phyloP scores from a whole-genome alignment of 2,329 filamentous ascomycete genomes.

The Colletotrichum gigasporum region DNA sequence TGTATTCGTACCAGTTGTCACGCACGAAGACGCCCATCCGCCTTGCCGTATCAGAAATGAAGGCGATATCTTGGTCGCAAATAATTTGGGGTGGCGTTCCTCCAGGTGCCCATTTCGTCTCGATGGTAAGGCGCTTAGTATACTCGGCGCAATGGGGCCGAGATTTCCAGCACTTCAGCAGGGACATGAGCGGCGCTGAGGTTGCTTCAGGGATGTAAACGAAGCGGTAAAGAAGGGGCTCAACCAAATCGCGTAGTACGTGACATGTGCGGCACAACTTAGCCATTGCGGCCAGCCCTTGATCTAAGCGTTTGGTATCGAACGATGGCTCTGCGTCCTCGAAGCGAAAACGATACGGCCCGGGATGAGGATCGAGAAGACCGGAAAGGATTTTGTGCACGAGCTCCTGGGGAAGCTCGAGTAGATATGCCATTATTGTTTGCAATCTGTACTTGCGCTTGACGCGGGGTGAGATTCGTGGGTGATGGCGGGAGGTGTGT shows the following conservation, averaged over 20 bases:
- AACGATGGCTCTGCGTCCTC: slow-evolving; percentile 9
- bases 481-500: no score
- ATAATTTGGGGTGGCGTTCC: background rate
- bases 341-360: slow-evolving; percentile 7
- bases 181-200: background rate
- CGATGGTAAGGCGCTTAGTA: background rate
- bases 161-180: slow-evolving; percentile 8
- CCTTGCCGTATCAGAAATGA: background rate
- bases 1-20: slow-evolving; percentile 5
- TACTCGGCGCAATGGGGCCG: slow-evolving; percentile 5
- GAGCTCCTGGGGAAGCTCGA: slow-evolving; percentile 17
- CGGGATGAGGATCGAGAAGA: background rate
- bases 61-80: background rate
- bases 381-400: slow-evolving; percentile 7
- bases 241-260: background rate
- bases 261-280: slow-evolving; percentile 16
- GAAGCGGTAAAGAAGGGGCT: slow-evolving; percentile 4
- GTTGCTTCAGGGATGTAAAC: slow-evolving; percentile 3
- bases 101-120: background rate
- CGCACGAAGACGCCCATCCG: background rate
- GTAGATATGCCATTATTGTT: slow-evolving; percentile 6
- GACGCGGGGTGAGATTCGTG: no score
- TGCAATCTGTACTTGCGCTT: no score
- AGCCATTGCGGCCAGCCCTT: background rate
- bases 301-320: background rate